Evolutionary conservation across 257 asterid species (phyloP), one percentile per base, ranked within the genome.

Genomic region (Solanum pennellii): DNA sequence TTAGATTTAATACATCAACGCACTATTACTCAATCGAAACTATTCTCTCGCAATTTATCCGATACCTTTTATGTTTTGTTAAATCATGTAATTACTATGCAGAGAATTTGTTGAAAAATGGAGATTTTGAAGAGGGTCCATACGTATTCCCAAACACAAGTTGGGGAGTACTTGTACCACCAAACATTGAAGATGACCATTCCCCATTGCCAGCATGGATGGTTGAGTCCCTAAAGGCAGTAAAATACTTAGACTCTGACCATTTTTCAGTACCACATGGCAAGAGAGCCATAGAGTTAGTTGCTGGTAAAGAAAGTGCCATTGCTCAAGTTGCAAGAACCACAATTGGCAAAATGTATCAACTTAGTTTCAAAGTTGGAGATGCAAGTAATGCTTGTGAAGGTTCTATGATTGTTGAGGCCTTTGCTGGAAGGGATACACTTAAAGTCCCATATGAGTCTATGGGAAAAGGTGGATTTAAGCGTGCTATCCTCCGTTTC

Each of bases 121-220:
- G 98, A 1, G 97, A 94, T 87, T 97, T 94, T 39, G 99, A 97
- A 87, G 99, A 97, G 89, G 99, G 99, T 31, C 93, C 99, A 3
- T 97, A 93, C 91, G 92, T 97, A 39, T 93, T 97, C 29, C 98
- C 98, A 85, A 97, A 95, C 93, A 93, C 98, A 37, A 93, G 96
- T 82, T 94, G 97, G 98, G 99, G 99, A 14, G 98, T 94, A n/a
- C 97, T 97, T 0, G 89, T 95, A 88, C 99, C 99, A 9, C 99
- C 98, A 1, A 93, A 94, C 91, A 95, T 96, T 20, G 99, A 97
- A 86, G 99, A 97, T 37, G 98, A 94, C 73, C 93, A 97, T 93
- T 95, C 98, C 9, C 95, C 99, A 1, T 88, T 97, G n/a, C 99
- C 99, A 3, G 98, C 94, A 13, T 97, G 99, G 99, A 97, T 96